These are phyloP conservation scores for Cyberlindnera maritima DNA, from an alignment of 805 yeast species.

Conservation along the genomic window DNA sequence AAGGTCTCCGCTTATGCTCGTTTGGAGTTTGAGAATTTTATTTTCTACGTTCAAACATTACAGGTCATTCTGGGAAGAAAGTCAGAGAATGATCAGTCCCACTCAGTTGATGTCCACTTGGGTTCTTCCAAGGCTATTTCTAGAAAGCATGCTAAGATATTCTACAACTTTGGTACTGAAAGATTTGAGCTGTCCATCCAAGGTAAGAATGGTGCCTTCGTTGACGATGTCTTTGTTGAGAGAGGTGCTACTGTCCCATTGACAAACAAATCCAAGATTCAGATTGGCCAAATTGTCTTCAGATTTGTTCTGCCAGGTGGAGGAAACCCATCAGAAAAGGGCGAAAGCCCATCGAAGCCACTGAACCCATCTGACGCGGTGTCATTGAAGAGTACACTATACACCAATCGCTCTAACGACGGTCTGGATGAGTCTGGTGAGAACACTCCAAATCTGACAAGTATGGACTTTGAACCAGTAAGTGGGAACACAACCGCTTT, in stretches of 20 bases:
- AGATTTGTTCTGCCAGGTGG: constrained; percentile 80
- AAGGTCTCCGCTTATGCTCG: constrained; percentile 57
- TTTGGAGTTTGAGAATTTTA: constrained; percentile 86
- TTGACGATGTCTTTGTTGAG: constrained; percentile 85
- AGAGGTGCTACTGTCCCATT: constrained; percentile 90
- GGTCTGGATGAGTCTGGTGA: constrained; percentile 14
- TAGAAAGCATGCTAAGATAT: constrained; percentile 90
- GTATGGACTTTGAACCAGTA: constrained; percentile 26
- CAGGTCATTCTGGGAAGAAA: constrained; percentile 92
- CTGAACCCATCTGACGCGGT: constrained; percentile 64
- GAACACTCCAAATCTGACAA: constrained; percentile 17
- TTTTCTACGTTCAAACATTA: constrained; percentile 93
- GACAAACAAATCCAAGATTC: constrained; percentile 76
- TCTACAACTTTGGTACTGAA: constrained; percentile 95
- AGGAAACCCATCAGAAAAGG: constrained; percentile 40
- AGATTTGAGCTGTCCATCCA: constrained; percentile 86
- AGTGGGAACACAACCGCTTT: neutral
- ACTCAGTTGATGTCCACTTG: constrained; percentile 86
- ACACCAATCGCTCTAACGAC: constrained; percentile 26
- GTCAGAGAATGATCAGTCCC: constrained; percentile 65
- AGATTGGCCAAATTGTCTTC: constrained; percentile 90
- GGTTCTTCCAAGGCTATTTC: constrained; percentile 93
- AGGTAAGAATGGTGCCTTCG: constrained; percentile 97
- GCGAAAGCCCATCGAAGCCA: constrained; percentile 34
- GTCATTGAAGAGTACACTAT: constrained; percentile 50